These are phyloP conservation scores for Bryum argenteum DNA, from an alignment of 225 moss, liverwort and hornwort species.

Conservation along the genomic window DNA sequence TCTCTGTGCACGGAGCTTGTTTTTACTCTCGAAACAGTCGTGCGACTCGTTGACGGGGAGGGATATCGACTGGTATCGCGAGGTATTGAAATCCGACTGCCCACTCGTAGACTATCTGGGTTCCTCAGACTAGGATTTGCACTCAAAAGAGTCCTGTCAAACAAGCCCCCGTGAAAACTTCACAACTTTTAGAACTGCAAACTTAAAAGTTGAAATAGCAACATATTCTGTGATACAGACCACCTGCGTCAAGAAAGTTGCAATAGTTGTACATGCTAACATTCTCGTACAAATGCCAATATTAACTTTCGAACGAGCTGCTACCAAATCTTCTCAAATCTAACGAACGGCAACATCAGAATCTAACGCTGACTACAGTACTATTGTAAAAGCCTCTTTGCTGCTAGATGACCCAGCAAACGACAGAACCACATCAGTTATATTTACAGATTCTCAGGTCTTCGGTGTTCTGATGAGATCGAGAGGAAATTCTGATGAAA, in stretches of 20 bases:
- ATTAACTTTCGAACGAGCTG: too few species aligned
- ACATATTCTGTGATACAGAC: neutral
- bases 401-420: too few species aligned
- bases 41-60: constrained; percentile 27
- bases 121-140: constrained; percentile 70
- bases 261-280: too few species aligned
- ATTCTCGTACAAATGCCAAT: too few species aligned
- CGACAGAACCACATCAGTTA: too few species aligned
- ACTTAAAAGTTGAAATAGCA: neutral
- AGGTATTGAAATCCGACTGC: constrained; percentile 68
- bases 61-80: constrained; percentile 31
- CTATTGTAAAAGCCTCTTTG: too few species aligned
- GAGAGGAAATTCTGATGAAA: neutral
- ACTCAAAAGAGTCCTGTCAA: constrained; percentile 59
- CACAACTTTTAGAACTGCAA: constrained; percentile 6
- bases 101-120: constrained; percentile 60
- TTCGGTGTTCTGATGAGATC: too few species aligned
- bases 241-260: neutral
- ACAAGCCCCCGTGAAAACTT: neutral
- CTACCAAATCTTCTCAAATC: too few species aligned
- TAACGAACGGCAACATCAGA: too few species aligned
- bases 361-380: too few species aligned
- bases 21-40: constrained; percentile 40
- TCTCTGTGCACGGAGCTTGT: constrained; percentile 22
- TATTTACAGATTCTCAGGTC: too few species aligned